A percentile compares a stretch with the other conserved stretches of the same genome.
phyloP scores from a whole-genome alignment of 139 green algal species.

The Chlorella vulgaris region DNA sequence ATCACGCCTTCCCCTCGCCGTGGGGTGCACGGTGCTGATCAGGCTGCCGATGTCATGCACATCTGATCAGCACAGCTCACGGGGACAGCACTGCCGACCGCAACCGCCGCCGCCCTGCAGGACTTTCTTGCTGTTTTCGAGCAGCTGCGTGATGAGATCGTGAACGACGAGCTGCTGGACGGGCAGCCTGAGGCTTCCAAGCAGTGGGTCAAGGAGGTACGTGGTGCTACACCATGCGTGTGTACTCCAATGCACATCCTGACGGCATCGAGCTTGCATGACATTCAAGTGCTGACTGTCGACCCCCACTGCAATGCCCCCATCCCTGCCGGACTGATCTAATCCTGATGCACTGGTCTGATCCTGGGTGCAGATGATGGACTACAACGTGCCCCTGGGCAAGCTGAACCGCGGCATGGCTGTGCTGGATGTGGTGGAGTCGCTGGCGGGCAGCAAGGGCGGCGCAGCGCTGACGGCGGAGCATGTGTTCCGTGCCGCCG shows the following conservation, averaged over 20 bases:
- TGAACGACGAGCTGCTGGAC: constrained; percentile 63
- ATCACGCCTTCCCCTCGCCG: too few species aligned
- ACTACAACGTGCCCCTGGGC: constrained; percentile 95
- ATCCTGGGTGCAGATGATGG: constrained; percentile 88
- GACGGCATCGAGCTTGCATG: background rate
- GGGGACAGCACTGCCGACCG: background rate
- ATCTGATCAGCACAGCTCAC: too few species aligned
- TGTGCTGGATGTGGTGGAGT: constrained; percentile 84
- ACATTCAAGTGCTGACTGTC: too few species aligned
- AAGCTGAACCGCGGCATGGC: constrained; percentile 99
- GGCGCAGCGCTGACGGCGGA: constrained; percentile 56
- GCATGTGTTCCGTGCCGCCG: constrained; percentile 78
- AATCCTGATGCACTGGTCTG: too few species aligned
- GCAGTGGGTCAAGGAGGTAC: constrained; percentile 78
- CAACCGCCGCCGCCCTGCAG: constrained; percentile 42
- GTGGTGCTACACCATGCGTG: background rate
- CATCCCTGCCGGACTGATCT: background rate
- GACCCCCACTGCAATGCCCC: background rate
- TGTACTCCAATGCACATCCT: background rate
- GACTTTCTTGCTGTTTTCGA: constrained; percentile 78
- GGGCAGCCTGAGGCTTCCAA: constrained; percentile 61
- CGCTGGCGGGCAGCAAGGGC: background rate
- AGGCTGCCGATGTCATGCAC: too few species aligned
- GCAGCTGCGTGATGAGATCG: constrained; percentile 71
- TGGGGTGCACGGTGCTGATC: too few species aligned